Base-by-base conservation (phyloP, 805 yeast species). In the Saccharomycopsis sp. region DNA sequence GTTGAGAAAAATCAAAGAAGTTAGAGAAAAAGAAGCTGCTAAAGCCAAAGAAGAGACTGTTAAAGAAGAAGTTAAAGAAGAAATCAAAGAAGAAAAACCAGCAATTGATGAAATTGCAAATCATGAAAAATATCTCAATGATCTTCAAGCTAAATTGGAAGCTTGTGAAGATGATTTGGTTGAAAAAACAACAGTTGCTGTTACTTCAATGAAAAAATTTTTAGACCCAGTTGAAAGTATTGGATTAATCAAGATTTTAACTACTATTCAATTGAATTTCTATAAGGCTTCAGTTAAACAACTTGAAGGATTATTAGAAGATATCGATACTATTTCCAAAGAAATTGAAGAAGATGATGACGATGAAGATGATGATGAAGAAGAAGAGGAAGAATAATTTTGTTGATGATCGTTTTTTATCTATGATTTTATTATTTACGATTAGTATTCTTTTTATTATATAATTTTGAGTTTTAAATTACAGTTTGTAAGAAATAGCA, bases 81-180 rank as follows among this genome's bases (percentile, higher is more conserved):
- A 36, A 17, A 34, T 40, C 27, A 34, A 36, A 21, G 47, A 42
- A 31, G 27, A n/a, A n/a, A n/a, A n/a, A n/a, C n/a, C 39, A 2
- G n/a, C n/a, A n/a, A n/a, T n/a, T n/a, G n/a, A n/a, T n/a, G 41
- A 44, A 23, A 40, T 36, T 14, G 41, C 38, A 12, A 34, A 30
- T 38, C 47, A 36, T 18, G 62, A 56, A 10, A 67, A 66, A 32
- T 59, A 70, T 33, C 57, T 74, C 17, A 81, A 74, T 39, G 65
- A 63, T 31, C 67, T 76, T 49, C 63, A 64, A 45, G 69, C 67
- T 48, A 74, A 70, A 40, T 61, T 74, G 49, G 77, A 75, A 44
- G 56, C 62, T 14, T 66, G 67, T 45, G 94, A 83, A 58, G 94
- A 83, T 55, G 89, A 80, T 47, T 71, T 83, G 49, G 92, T 83